These are phyloP conservation scores for Hortiboletus campestris DNA, from an alignment of 768 basidiomycete genomes.

Conservation along the genomic window DNA sequence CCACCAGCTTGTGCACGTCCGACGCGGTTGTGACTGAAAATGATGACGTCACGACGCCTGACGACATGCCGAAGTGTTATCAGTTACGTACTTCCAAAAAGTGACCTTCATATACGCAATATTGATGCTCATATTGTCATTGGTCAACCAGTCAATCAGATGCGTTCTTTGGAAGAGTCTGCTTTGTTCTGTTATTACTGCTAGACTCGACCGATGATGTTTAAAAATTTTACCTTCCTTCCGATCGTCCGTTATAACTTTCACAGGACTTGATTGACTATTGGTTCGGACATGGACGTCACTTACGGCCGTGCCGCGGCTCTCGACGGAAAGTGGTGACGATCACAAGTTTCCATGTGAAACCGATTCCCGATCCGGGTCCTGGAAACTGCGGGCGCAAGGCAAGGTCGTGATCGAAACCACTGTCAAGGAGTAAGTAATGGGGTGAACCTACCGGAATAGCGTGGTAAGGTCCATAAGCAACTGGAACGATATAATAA, in stretches of 20 bases:
- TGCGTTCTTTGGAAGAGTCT: background rate
- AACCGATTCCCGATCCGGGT: background rate
- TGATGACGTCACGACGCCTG: no score
- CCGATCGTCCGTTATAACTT: background rate
- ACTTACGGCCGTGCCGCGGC: background rate
- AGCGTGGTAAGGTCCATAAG: no score
- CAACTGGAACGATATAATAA: background rate
- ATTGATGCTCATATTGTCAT: background rate
- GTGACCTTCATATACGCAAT: no score
- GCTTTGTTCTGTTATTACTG: background rate
- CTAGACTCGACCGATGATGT: background rate
- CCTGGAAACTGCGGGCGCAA: background rate
- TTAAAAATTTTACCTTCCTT: background rate
- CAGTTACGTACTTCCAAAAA: no score
- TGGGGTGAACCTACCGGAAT: background rate
- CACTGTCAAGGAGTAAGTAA: background rate
- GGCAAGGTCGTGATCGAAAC: background rate
- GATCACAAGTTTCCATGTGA: conserved; percentile 4
- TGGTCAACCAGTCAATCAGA: background rate
- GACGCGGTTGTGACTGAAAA: no score
- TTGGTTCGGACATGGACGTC: conserved; percentile 5
- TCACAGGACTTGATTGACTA: conserved; percentile 4
- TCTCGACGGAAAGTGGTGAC: background rate
- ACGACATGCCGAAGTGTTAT: no score
- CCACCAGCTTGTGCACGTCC: no score